These are phyloP conservation scores for Emergomyces orientalis DNA, from an alignment of 2,329 filamentous ascomycete genomes.

Conservation along the genomic window DNA sequence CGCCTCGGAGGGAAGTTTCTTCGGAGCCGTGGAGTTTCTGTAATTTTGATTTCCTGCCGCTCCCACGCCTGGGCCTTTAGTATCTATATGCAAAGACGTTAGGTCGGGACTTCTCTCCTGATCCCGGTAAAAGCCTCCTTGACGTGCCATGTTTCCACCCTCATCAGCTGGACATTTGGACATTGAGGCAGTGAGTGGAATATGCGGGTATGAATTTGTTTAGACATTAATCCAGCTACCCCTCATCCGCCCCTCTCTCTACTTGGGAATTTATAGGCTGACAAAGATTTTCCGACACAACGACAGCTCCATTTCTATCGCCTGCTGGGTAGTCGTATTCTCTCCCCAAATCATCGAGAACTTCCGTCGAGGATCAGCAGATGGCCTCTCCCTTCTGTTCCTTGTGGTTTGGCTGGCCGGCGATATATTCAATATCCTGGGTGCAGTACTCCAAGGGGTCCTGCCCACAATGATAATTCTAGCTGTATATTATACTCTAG, in stretches of 20 bases:
- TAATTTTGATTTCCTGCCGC: not conserved
- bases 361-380: slow-evolving; percentile 72
- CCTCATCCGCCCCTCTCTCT: not conserved
- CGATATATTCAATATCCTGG: slow-evolving; percentile 93
- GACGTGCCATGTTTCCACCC: slow-evolving; percentile 26
- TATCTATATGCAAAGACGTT: not conserved
- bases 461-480: slow-evolving; percentile 92
- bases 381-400: slow-evolving; percentile 84
- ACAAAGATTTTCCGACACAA: not conserved
- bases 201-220: slow-evolving; percentile 57
- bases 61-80: not conserved
- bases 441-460: slow-evolving; percentile 83
- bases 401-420: slow-evolving; percentile 86
- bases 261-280: not conserved
- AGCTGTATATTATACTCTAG: slow-evolving; percentile 88
- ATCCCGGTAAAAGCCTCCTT: not conserved
- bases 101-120: no score
- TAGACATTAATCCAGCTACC: not conserved
- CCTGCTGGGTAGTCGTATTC: slow-evolving; percentile 97
- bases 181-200: slow-evolving; percentile 83
- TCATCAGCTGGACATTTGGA: slow-evolving; percentile 53
- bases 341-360: slow-evolving; percentile 95
- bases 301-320: slow-evolving; percentile 79
- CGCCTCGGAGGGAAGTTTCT: not conserved
- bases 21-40: not conserved